Evolutionary conservation across 2,329 filamentous ascomycete species (phyloP), one percentile per base, ranked within the genome.

Genomic region (Purpureocillium takamizusanense): DNA sequence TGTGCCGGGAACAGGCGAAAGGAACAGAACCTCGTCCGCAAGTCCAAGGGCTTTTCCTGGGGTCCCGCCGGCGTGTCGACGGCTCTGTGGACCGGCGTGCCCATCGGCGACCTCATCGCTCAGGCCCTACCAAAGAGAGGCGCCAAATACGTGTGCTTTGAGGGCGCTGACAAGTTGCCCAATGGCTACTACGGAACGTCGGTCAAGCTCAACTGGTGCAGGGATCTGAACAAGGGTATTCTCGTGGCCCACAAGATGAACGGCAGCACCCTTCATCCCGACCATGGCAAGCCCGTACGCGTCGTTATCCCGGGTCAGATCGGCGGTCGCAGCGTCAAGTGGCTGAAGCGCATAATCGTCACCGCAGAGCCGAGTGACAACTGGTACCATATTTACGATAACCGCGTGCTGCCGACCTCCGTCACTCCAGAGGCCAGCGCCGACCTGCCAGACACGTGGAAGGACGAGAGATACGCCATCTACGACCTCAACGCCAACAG

Each of bases 361-460:
- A 90, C 87, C 0, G 74, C 80, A 9, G 67, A 72, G 17, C 87
- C 88, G 1, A 94, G 87, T 54, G 82, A 90, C 45, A 95, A 94
- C 54, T 94, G 87, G 86, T 95, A 95, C 52, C 89, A 95, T 59
- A 87, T 94, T 45, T 89, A 92, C 59, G 89, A 95, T 57, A 95
- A 95, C 55, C 71, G 87, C 42, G 87, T 95, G 2, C 63, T 95
- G 30, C 89, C 89, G 47, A 94, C 87, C 0, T 89, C 81, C 73
- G 72, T 95, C 13, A 82, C 81, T 10, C 87, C 89, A 1, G 87
- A 94, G 48, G 81, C 83, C 54, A 82, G 85, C 42, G 80, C 81
- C 2, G 76, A 83, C 45, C 69, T 88, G 38, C 76, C 78, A 0
- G 75, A 81, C 16, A 86, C 81, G 65, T 95, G 89, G 89, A 81